Conservation (phyloP, 805 yeast genomes). For the Candida khao-thaluensis region DNA sequence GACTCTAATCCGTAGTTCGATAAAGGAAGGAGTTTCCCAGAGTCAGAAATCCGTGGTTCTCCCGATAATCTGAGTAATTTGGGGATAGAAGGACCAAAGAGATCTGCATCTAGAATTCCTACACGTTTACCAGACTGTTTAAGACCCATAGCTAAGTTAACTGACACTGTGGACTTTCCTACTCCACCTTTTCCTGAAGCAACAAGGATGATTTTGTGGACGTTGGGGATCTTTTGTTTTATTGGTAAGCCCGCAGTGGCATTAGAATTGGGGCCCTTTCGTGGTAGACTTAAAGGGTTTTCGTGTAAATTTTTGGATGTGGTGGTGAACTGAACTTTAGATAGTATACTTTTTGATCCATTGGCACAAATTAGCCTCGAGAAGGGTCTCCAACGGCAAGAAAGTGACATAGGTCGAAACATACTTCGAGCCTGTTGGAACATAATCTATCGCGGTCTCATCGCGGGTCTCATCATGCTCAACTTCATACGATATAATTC, state of each 20-base stretch:
- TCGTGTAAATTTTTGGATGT: slow-evolving; percentile 23
- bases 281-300: slow-evolving; percentile 43
- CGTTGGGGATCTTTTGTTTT: slow-evolving; percentile 57
- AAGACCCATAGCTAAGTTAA: slow-evolving; percentile 66
- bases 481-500: slow-evolving; percentile 5
- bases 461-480: slow-evolving; percentile 1
- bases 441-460: not conserved
- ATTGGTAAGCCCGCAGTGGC: slow-evolving; percentile 56
- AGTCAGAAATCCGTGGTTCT: slow-evolving; percentile 57
- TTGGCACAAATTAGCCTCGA: too few species aligned
- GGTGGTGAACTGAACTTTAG: slow-evolving; percentile 2
- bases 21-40: slow-evolving; percentile 63
- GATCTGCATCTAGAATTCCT: slow-evolving; percentile 76
- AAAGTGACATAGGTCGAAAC: not conserved
- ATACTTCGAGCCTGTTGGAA: not conserved
- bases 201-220: slow-evolving; percentile 59
- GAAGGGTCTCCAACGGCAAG: too few species aligned
- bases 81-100: slow-evolving; percentile 85
- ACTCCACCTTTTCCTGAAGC: slow-evolving; percentile 83
- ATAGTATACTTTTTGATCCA: too few species aligned
- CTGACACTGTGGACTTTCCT: slow-evolving; percentile 73
- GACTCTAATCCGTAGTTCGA: slow-evolving; percentile 73
- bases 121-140: slow-evolving; percentile 52
- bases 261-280: slow-evolving; percentile 20
- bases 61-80: slow-evolving; percentile 65